phyloP scores from a whole-genome alignment of 805 yeast genomes.

The Hanseniaspora guilliermondii region DNA sequence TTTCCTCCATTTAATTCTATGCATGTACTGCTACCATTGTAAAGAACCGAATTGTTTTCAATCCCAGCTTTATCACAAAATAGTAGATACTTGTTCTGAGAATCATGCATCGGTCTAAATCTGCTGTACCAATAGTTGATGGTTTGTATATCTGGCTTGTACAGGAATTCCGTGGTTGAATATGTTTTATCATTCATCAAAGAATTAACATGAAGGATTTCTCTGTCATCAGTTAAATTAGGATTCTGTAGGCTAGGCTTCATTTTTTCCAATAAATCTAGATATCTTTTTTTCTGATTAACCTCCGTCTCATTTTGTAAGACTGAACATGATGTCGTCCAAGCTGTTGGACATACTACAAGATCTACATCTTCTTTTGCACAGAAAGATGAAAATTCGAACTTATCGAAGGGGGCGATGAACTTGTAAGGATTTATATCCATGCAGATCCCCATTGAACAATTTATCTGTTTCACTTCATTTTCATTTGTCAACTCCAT shows the following conservation, averaged over 20 bases:
- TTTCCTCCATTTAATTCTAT: background rate
- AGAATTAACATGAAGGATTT: slow-evolving; percentile 1
- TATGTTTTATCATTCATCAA: background rate
- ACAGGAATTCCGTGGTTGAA: background rate
- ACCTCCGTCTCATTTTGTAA: slow-evolving; percentile 16
- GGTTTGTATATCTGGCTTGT: background rate
- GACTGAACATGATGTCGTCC: slow-evolving; percentile 50
- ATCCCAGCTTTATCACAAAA: slow-evolving; percentile 8
- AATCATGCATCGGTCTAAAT: slow-evolving; percentile 1
- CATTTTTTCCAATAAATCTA: background rate
- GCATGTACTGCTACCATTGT: slow-evolving; percentile 8
- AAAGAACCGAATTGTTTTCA: background rate
- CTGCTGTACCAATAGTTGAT: slow-evolving; percentile 9
- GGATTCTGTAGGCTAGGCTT: background rate
- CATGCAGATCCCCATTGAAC: slow-evolving; percentile 83
- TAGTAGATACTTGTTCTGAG: background rate
- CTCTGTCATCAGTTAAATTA: background rate
- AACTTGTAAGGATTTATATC: slow-evolving; percentile 82
- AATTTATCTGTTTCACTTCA: background rate
- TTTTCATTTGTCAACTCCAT: background rate
- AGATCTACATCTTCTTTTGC: slow-evolving; percentile 37
- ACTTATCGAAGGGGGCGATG: slow-evolving; percentile 60
- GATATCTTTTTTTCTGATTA: background rate
- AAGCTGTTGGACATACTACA: slow-evolving; percentile 72
- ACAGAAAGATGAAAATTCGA: slow-evolving; percentile 56